A percentile compares a stretch with the other conserved stretches of the same genome.
Conservation (phyloP, 768 basidiomycete genomes). For the Mycena capillaripes region DNA sequence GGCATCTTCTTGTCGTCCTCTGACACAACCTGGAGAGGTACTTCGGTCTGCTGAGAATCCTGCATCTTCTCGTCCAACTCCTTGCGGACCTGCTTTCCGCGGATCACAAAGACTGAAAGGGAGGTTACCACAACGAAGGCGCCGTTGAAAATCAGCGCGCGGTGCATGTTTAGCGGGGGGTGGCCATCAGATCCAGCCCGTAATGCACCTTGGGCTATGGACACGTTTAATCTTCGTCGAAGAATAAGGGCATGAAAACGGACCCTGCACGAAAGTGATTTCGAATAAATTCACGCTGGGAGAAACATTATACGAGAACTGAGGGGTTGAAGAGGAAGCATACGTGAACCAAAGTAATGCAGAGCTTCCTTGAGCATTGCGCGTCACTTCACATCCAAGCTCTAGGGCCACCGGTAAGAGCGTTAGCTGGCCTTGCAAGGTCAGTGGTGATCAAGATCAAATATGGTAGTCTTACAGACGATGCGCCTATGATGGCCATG, state of each 20-base stretch:
- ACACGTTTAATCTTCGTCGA: background rate
- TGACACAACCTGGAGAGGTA: background rate
- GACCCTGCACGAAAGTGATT: conserved; percentile 15
- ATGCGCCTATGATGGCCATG: conserved; percentile 76
- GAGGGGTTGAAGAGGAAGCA: conserved; percentile 36
- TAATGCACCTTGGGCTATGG: conserved; percentile 73
- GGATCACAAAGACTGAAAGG: conserved; percentile 61
- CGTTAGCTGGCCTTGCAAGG: conserved; percentile 52
- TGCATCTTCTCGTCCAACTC: conserved; percentile 70
- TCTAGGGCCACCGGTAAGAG: conserved; percentile 85
- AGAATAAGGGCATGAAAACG: background rate
- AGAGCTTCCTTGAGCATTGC: conserved; percentile 82
- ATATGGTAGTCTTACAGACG: conserved; percentile 46
- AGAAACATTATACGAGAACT: background rate
- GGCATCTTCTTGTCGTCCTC: background rate
- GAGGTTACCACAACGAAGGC: conserved; percentile 58
- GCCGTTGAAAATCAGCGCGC: conserved; percentile 76
- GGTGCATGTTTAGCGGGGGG: conserved; percentile 82
- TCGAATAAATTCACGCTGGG: conserved; percentile 18
- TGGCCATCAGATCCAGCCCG: conserved; percentile 69
- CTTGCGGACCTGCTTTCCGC: conserved; percentile 74
- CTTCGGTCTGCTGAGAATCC: background rate
- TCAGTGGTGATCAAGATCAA: background rate
- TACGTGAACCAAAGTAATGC: conserved; percentile 84
- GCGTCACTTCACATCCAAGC: conserved; percentile 84